These are phyloP conservation scores for Lithohypha guttulata DNA, from an alignment of 2,329 filamentous ascomycete species.

Conservation along the genomic window DNA sequence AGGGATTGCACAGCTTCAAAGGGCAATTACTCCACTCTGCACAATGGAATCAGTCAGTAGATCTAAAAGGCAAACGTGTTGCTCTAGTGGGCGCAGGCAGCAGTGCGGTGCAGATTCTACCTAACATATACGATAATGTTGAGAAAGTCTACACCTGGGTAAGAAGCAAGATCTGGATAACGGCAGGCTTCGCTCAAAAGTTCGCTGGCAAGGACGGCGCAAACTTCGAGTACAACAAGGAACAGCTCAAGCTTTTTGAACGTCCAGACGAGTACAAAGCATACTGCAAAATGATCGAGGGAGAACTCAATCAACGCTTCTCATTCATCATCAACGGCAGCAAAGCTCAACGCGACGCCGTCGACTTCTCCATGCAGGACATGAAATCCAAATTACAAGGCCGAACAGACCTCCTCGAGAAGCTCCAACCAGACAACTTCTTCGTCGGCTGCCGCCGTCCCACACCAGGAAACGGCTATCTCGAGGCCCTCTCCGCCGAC, in stretches of 20 bases:
- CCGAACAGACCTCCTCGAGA: conserved; percentile 5
- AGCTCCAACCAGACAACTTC: conserved; percentile 10
- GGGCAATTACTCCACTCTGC: conserved; percentile 23
- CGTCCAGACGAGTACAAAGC: conserved; percentile 19
- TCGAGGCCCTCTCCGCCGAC: conserved; percentile 20
- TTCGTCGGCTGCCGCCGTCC: conserved; percentile 17
- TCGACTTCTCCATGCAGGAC: not conserved
- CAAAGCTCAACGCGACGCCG: not conserved
- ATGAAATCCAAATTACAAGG: conserved; percentile 9
- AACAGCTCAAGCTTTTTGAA: conserved; percentile 13
- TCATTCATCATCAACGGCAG: not conserved
- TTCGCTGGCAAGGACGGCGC: conserved; percentile 38
- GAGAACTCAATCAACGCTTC: conserved; percentile 22
- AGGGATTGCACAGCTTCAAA: conserved; percentile 21
- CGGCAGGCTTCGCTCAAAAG: conserved; percentile 37
- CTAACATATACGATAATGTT: conserved; percentile 22
- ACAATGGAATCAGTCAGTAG: conserved; percentile 23
- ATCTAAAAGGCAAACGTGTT: conserved; percentile 21
- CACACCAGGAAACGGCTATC: conserved; percentile 14
- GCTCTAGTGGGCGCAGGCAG: conserved; percentile 23
- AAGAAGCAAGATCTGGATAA: conserved; percentile 37
- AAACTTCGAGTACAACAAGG: conserved; percentile 33
- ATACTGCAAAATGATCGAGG: conserved; percentile 16
- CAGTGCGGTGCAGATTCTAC: conserved; percentile 35
- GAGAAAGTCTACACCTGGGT: too few species aligned